Evolutionary conservation across 192 early-diverging fungal species (phyloP), one percentile per base, ranked within the genome.

Genomic region (Thoreauomyces humboldtii): DNA sequence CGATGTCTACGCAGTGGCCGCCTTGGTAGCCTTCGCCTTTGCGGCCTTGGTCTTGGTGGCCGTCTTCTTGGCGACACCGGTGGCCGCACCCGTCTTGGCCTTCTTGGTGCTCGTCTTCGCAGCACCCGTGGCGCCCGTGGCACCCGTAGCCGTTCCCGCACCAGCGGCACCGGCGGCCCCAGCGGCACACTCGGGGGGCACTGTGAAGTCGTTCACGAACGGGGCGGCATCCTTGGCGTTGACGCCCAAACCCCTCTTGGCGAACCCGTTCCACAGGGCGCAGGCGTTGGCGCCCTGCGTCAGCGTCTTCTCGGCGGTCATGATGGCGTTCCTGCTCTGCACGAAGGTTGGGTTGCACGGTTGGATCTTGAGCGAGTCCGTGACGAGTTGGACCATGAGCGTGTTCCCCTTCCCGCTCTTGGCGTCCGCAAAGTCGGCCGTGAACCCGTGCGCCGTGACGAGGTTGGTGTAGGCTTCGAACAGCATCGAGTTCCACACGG

Each of bases 341-440:
- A 89, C 59, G 61, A 89, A 84, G 21, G 56, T 81, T 0, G 87
- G 87, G 42, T 74, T 76, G 74, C 87, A 88, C 1, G 86, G 87
- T 68, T 87, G 84, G 15, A 86, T 69, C 73, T 86, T 85, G 74
- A 88, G 61, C 24, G 78, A 82, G 22, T 76, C 71, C 6, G 87
- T 44, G 25, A 88, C 50, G n/a, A 85, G 64, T 46, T 79, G 79
- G 34, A 86, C 25, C 61, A 81, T 71, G n/a, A 78, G 45, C 32
- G 68, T 64, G 70, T 85, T 84, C 32, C 85, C 87, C 6, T 61
- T 67, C 2, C 52, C 59, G 34, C 46, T 36, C 19, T 24, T 50
- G 7, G 58, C 35, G 47, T 59, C 51, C 19, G 19, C 63, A 38
- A 63, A 59, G 44, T 72, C 47, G 29, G 54, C 34, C 31, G 60